phyloP scores from a whole-genome alignment of 306 rosid species.

The Sphenostylis stenocarpa region DNA sequence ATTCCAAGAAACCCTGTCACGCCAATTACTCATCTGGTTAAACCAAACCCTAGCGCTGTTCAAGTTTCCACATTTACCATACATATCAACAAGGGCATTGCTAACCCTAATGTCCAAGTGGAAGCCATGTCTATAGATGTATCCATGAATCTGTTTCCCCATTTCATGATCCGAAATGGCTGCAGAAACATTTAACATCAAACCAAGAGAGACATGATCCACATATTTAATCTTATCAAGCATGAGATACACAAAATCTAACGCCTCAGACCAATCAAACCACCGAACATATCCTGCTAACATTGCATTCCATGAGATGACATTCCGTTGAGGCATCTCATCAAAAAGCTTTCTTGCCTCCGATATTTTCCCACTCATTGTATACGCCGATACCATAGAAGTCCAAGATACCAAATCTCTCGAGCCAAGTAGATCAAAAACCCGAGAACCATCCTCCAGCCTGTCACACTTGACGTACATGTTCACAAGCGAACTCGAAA shows the following conservation, averaged over 20 bases:
- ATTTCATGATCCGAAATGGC: conserved; percentile 57
- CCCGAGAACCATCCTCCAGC: conserved; percentile 45
- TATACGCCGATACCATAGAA: conserved; percentile 67
- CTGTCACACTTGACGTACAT: conserved; percentile 68
- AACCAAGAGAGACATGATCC: conserved; percentile 58
- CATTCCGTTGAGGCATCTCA: conserved; percentile 69
- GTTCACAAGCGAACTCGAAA: conserved; percentile 58
- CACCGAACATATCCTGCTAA: conserved; percentile 54
- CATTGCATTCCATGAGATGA: conserved; percentile 86
- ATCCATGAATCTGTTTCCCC: conserved; percentile 72
- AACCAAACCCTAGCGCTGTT: conserved; percentile 59
- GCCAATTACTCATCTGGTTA: conserved; percentile 57
- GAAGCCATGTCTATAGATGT: conserved; percentile 52
- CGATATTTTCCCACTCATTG: conserved; percentile 52
- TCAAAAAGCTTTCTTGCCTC: conserved; percentile 62
- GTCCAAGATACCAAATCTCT: conserved; percentile 70
- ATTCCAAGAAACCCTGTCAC: conserved; percentile 72
- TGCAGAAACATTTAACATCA: conserved; percentile 56
- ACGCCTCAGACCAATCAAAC: conserved; percentile 55
- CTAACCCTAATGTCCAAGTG: conserved; percentile 50
- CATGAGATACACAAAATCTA: conserved; percentile 56
- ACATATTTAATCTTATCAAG: conserved; percentile 28
- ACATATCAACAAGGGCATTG: conserved; percentile 82
- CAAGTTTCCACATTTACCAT: conserved; percentile 77
- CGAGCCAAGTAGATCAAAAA: conserved; percentile 54